Evolutionary conservation across 345 rosid species (phyloP).

Genomic region (Heritiera fomes): DNA sequence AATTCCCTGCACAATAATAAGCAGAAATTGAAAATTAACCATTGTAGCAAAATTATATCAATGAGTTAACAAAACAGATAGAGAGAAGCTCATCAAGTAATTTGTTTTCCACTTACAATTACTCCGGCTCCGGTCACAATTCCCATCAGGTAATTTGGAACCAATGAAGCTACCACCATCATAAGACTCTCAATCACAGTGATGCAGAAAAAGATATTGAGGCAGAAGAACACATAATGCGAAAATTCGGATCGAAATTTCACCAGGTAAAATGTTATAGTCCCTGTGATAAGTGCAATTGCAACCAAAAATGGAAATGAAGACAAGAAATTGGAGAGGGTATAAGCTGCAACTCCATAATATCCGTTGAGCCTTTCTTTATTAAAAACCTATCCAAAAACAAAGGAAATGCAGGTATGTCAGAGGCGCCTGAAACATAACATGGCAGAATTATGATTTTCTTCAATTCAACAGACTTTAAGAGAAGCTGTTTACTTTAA

Average conservation of each 20-base stretch:
- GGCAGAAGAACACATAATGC: constrained; percentile 60
- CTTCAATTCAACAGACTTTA: no score
- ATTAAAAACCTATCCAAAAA: constrained; percentile 53
- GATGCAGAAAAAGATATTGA: constrained; percentile 61
- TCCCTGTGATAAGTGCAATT: constrained; percentile 48
- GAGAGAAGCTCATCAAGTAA: not conserved
- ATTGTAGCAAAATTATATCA: not conserved
- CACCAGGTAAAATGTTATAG: constrained; percentile 65
- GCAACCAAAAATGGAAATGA: constrained; percentile 68
- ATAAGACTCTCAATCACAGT: constrained; percentile 82
- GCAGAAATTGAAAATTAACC: not conserved
- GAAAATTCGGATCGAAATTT: constrained; percentile 62
- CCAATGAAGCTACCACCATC: constrained; percentile 86
- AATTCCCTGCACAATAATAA: constrained; percentile 50
- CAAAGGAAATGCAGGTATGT: not conserved
- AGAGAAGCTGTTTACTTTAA: constrained; percentile 46
- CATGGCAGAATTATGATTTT: not conserved
- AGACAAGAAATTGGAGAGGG: constrained; percentile 69
- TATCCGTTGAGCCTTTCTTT: constrained; percentile 71
- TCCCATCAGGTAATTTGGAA: constrained; percentile 82
- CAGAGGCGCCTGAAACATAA: not conserved
- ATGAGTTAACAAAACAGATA: not conserved
- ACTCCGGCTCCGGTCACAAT: constrained; percentile 76
- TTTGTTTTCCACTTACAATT: constrained; percentile 45
- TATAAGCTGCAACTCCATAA: constrained; percentile 68